Conservation (phyloP, 2,329 filamentous ascomycete genomes). For the Verticillium isaacii region DNA sequence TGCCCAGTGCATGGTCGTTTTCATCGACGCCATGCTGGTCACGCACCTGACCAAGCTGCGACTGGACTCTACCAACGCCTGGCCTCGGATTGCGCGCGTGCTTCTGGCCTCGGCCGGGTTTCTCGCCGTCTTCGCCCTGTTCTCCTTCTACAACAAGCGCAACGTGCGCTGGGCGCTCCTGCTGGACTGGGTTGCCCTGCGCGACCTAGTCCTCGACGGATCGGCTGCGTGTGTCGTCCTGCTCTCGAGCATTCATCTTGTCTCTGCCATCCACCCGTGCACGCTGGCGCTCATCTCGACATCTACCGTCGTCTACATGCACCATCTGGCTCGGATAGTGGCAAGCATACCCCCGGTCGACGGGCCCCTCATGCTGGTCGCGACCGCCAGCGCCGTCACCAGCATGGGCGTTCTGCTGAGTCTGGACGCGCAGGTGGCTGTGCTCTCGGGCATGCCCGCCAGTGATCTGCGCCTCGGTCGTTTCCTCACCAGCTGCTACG, state of each 20-base stretch:
- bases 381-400: slow-evolving; percentile 2
- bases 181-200: slow-evolving; percentile 19
- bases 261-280: slow-evolving; percentile 20
- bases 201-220: slow-evolving; percentile 25
- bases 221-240: slow-evolving; percentile 16
- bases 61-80: slow-evolving; percentile 16
- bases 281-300: slow-evolving; percentile 20
- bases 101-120: slow-evolving; percentile 17
- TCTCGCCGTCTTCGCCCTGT: slow-evolving; percentile 19
- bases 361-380: slow-evolving; percentile 3
- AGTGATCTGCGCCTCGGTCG: slow-evolving; percentile 4
- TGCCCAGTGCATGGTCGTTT: slow-evolving; percentile 19
- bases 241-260: slow-evolving; percentile 19
- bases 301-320: slow-evolving; percentile 17
- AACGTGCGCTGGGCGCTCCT: slow-evolving; percentile 24
- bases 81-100: slow-evolving; percentile 15
- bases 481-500: slow-evolving; percentile 8
- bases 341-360: slow-evolving; percentile 1
- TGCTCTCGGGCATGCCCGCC: background rate
- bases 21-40: slow-evolving; percentile 25
- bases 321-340: slow-evolving; percentile 11
- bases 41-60: slow-evolving; percentile 19
- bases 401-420: slow-evolving; percentile 12
- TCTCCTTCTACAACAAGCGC: slow-evolving; percentile 19
- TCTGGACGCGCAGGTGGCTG: slow-evolving; percentile 7